Percentiles rank a stretch among this genome's conserved stretches.
phyloP scores from a whole-genome alignment of 768 basidiomycete genomes.

The Hericium alpestre region DNA sequence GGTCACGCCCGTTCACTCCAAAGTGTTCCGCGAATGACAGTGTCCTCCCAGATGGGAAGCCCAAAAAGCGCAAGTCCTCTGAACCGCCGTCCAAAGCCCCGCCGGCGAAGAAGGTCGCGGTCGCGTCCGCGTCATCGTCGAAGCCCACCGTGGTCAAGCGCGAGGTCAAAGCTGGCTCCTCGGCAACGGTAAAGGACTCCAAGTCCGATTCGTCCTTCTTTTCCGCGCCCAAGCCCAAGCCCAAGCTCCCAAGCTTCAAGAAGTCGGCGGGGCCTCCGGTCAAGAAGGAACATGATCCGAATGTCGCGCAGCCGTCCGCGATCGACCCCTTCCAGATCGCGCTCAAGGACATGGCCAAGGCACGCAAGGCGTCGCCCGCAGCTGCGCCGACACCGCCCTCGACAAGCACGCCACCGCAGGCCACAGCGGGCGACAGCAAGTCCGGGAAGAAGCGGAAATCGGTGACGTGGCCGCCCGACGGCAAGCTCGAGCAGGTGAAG shows the following conservation, averaged over 20 bases:
- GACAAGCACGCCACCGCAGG: slow-evolving; percentile 23
- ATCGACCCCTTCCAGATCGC: slow-evolving; percentile 78
- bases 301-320: slow-evolving; percentile 66
- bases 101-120: slow-evolving; percentile 56
- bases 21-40: not conserved
- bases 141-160: slow-evolving; percentile 43
- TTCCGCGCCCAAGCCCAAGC: slow-evolving; percentile 76
- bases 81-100: slow-evolving; percentile 39
- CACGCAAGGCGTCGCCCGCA: slow-evolving; percentile 48
- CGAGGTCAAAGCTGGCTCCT: slow-evolving; percentile 28
- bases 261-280: slow-evolving; percentile 43
- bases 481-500: slow-evolving; percentile 62
- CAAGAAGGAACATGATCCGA: slow-evolving; percentile 44
- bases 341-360: slow-evolving; percentile 67
- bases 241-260: slow-evolving; percentile 78
- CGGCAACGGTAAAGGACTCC: slow-evolving; percentile 51
- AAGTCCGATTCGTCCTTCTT: slow-evolving; percentile 85
- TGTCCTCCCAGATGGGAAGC: slow-evolving; percentile 23
- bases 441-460: slow-evolving; percentile 61
- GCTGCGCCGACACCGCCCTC: slow-evolving; percentile 45
- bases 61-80: slow-evolving; percentile 68
- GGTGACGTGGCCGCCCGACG: slow-evolving; percentile 71
- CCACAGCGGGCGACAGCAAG: slow-evolving; percentile 14
- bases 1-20: slow-evolving; percentile 45
- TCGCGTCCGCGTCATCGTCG: slow-evolving; percentile 32